Conservation (phyloP, 1,139 yeast genomes). For the Citeromyces siamensis region DNA sequence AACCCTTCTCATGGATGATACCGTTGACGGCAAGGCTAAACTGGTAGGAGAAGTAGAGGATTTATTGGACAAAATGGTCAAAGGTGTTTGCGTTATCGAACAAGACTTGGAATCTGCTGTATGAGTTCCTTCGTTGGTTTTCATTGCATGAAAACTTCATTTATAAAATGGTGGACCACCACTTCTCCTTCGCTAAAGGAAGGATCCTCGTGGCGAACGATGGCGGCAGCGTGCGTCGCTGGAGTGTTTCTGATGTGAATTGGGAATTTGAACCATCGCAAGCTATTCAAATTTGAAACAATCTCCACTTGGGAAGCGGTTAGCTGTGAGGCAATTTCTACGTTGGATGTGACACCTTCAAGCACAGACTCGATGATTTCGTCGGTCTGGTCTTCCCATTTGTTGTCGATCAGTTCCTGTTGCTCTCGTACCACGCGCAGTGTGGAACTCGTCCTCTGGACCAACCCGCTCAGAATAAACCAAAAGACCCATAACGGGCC, state of each 20-base stretch:
- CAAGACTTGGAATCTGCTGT: constrained; percentile 10
- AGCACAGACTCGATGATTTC: constrained; percentile 47
- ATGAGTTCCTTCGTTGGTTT: neutral
- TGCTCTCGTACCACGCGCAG: constrained; percentile 14
- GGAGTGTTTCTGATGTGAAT: constrained; percentile 52
- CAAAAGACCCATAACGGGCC: constrained; percentile 43
- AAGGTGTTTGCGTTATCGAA: constrained; percentile 13
- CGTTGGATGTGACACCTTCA: constrained; percentile 32
- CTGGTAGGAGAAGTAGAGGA: constrained; percentile 12
- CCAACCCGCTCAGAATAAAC: constrained; percentile 29
- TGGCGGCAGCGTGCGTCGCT: constrained; percentile 73
- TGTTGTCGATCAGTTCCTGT: constrained; percentile 17
- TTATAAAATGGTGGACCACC: constrained; percentile 55
- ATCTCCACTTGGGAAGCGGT: constrained; percentile 34
- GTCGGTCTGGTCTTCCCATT: constrained; percentile 40
- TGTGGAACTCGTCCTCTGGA: constrained; percentile 27
- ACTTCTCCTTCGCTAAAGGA: constrained; percentile 54
- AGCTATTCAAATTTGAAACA: constrained; percentile 39
- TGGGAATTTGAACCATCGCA: constrained; percentile 63
- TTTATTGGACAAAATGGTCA: constrained; percentile 11
- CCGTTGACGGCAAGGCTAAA: constrained; percentile 8
- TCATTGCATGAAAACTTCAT: constrained; percentile 18
- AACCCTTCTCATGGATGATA: constrained; percentile 11
- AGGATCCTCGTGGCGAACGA: constrained; percentile 43
- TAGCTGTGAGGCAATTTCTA: constrained; percentile 22